A percentile compares a stretch with the other conserved stretches of the same genome.
These are phyloP conservation scores for Umbilicus rupestris DNA, from an alignment of 164 flowering plant species.

Conservation along the genomic window DNA sequence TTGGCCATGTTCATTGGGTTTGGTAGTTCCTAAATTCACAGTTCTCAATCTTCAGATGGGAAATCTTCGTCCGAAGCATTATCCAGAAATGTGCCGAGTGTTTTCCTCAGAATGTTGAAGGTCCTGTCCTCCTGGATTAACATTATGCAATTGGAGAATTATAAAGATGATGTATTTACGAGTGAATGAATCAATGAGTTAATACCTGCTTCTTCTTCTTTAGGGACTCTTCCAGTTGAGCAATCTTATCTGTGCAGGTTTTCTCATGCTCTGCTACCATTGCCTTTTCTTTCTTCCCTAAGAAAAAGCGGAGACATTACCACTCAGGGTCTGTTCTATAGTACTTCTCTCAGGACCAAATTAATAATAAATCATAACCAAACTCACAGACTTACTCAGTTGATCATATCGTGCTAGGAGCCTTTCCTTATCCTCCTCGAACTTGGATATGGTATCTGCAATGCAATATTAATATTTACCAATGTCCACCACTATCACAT, in stretches of 20 bases:
- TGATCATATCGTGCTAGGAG: slow-evolving; percentile 62
- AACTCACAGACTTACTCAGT: slow-evolving; percentile 44
- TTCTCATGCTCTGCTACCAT: slow-evolving; percentile 68
- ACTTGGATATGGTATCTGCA: slow-evolving; percentile 67
- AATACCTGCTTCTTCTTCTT: slow-evolving; percentile 82
- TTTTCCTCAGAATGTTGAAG: slow-evolving; percentile 79
- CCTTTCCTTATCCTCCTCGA: slow-evolving; percentile 76
- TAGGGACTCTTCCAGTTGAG: slow-evolving; percentile 61
- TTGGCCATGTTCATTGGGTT: not conserved
- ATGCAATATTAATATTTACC: slow-evolving; percentile 10
- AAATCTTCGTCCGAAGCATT: slow-evolving; percentile 75
- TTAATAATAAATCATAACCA: not conserved
- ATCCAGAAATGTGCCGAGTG: slow-evolving; percentile 70
- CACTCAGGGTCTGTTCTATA: not conserved
- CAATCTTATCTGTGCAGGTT: slow-evolving; percentile 47
- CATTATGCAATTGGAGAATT: not conserved
- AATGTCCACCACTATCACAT: not conserved
- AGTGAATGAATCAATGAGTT: not conserved
- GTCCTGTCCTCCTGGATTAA: slow-evolving; percentile 68
- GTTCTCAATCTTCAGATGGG: slow-evolving; percentile 41
- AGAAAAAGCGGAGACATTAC: slow-evolving; percentile 7
- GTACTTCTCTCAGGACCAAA: not conserved
- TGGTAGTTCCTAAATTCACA: not conserved
- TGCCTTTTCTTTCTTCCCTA: slow-evolving; percentile 84
- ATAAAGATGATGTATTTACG: not conserved